phyloP scores from a whole-genome alignment of 2,329 filamentous ascomycete species.

The Hypoxylon sp. region DNA sequence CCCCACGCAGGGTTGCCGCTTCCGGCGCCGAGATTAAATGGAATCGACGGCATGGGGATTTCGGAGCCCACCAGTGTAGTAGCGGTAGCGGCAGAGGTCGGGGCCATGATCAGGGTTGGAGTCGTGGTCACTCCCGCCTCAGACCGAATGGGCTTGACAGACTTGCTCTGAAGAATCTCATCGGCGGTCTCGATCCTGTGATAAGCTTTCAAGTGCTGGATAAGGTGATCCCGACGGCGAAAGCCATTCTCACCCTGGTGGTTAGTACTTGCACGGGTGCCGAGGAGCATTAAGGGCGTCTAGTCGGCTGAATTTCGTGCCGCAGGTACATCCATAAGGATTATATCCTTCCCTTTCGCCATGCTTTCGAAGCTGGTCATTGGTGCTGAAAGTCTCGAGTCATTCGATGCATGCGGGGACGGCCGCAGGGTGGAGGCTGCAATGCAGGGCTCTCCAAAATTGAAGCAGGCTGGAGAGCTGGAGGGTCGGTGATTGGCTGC shows the following conservation, averaged over 20 bases:
- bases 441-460: not conserved
- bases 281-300: conserved; percentile 23
- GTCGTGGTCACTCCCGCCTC: not conserved
- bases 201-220: conserved; percentile 36
- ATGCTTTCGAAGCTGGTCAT: conserved; percentile 16
- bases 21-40: not conserved
- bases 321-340: conserved; percentile 36
- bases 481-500: conserved; percentile 1
- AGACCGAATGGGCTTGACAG: not conserved
- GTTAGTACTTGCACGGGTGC: conserved; percentile 29
- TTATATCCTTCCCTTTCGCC: conserved; percentile 12
- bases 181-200: conserved; percentile 29
- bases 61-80: not conserved
- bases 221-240: conserved; percentile 32
- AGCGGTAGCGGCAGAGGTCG: not conserved
- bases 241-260: conserved; percentile 26
- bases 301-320: conserved; percentile 22
- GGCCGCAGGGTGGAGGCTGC: not conserved
- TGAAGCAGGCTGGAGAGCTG: not conserved
- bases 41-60: not conserved
- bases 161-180: conserved; percentile 11
- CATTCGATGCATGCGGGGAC: conserved; percentile 18
- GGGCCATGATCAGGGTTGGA: no score
- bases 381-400: not conserved
- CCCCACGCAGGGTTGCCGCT: not conserved